Conservation (phyloP, 169 alveolate genomes). For the Plasmodium ovale region DNA sequence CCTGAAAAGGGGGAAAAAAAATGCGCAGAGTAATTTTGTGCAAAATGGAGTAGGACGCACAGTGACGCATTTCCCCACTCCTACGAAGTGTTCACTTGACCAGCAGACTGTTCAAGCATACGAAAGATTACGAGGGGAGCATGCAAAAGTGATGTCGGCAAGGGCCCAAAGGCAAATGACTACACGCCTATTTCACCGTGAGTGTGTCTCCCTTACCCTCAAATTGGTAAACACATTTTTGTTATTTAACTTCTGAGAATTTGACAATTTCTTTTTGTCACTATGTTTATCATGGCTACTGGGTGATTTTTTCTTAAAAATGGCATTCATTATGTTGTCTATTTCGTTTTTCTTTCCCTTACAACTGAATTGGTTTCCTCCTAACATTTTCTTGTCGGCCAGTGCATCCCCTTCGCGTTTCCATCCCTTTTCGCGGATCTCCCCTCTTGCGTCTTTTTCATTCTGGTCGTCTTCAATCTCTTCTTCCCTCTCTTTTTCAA, state of each 20-base stretch:
- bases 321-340: slow-evolving; percentile 36
- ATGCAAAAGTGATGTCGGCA: neutral
- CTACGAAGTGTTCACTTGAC: too few relatives aligned
- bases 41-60: too few relatives aligned
- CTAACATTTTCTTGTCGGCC: neutral
- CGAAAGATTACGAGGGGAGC: neutral
- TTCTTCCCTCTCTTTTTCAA: slow-evolving; percentile 19
- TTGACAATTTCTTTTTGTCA: neutral
- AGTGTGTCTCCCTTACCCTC: slow-evolving; percentile 4
- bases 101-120: neutral
- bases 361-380: neutral
- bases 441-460: slow-evolving; percentile 5
- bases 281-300: neutral
- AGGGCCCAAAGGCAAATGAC: neutral
- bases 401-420: neutral
- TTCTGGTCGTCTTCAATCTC: slow-evolving; percentile 52
- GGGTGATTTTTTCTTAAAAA: slow-evolving; percentile 10
- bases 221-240: slow-evolving; percentile 29
- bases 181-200: neutral
- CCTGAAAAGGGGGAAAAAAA: slow-evolving; percentile 25
- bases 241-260: neutral
- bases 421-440: neutral
- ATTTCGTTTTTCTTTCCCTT: neutral
- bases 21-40: too few relatives aligned
- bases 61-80: too few relatives aligned